These are phyloP conservation scores for Blastobotrys buckinghamii DNA, from an alignment of 1,139 yeast species.

Conservation along the genomic window DNA sequence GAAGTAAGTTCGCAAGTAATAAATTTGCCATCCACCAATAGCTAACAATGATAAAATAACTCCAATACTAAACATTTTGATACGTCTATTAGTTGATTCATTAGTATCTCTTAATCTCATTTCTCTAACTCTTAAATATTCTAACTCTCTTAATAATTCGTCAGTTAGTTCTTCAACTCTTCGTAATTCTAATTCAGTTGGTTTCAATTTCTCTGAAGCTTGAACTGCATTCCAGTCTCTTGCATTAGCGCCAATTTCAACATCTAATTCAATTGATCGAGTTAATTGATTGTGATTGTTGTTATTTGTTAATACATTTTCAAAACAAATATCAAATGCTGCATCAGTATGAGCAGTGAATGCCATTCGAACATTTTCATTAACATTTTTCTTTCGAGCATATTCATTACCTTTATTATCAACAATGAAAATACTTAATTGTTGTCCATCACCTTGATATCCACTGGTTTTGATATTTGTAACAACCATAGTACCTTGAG, in stretches of 20 bases:
- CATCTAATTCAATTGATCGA: conserved; percentile 72
- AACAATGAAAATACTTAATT: conserved; percentile 37
- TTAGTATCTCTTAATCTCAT: conserved; percentile 92
- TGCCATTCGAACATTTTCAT: conserved; percentile 63
- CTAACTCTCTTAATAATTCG: conserved; percentile 72
- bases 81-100: conserved; percentile 80
- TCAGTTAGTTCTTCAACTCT: conserved; percentile 74
- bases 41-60: conserved; percentile 64
- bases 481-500: conserved; percentile 74
- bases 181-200: conserved; percentile 83
- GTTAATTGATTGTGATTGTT: conserved; percentile 24
- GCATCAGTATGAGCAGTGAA: conserved; percentile 81
- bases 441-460: conserved; percentile 76
- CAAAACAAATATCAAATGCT: conserved; percentile 87
- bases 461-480: conserved; percentile 74
- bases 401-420: conserved; percentile 37
- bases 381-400: conserved; percentile 38
- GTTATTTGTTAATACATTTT: conserved; percentile 48
- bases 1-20: conserved; percentile 87
- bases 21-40: conserved; percentile 88
- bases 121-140: conserved; percentile 81
- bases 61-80: conserved; percentile 72
- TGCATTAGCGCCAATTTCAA: conserved; percentile 94
- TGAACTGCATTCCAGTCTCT: conserved; percentile 97
- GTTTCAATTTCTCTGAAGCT: conserved; percentile 87